Evolutionary conservation across 208 protist genomes (phyloP), one percentile per base, ranked within the genome.

Genomic region (Leishmania gerbilli): DNA sequence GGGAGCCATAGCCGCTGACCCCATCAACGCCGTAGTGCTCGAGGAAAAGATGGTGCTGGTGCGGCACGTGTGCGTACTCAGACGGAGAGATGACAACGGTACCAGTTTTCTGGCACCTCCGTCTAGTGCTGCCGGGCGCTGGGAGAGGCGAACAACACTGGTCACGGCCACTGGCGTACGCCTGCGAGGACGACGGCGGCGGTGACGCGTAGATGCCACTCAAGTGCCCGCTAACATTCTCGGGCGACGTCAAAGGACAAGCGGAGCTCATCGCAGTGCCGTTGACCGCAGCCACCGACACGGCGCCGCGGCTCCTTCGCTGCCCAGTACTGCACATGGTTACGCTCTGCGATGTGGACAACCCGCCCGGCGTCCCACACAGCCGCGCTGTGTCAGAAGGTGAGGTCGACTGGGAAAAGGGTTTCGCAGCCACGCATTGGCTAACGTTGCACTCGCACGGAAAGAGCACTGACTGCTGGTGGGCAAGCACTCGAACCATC

Each of bases 281-380:
- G 3, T 62, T 21, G 56, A 19, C 40, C 24, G 74, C 56, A 31
- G 19, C 15, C 6, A 3, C 56, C 2, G 37, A 40, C 27, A 62
- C 53, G 27, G 40, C 40, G 1, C 49, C 13, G 34, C 40, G 37
- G 19, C 40, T 47, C 34, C 74, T 49, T 31, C 37, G 74, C 56
- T 27, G 55, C 55, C 37, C 74, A 64, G 74, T 77, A 31, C 74
- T 64, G 56, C 24, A 47, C 31, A 31, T 40, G 34, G 34, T 65
- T 19, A 56, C 62, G 74, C 76, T 85, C 40, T 34, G 77, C 47
- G 77, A 85, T 2, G 72, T 67, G 24, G 82, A 76, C 49, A 85
- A 72, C 27, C 77, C 82, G 21, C 82, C 82, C 17, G 82, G 82
- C 8, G 82, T 79, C 71, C 71, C 71, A n/a, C 77, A 82, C 13